A percentile compares a stretch with the other conserved stretches of the same genome.
Conservation (phyloP, 202 grass and related monocot genomes). For the Musa balbisiana region DNA sequence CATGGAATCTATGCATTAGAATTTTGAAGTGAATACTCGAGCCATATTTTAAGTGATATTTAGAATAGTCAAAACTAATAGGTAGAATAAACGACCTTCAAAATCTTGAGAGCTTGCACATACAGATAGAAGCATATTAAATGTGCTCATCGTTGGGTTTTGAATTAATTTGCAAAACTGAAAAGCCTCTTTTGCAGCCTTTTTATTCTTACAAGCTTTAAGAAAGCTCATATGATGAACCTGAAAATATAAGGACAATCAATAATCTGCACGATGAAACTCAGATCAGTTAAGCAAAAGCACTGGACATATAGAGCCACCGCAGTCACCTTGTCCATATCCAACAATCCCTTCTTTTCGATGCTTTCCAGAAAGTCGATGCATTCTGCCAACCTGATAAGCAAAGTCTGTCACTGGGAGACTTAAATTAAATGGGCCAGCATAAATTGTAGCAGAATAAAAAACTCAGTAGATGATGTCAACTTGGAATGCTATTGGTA, state of each 20-base stretch:
- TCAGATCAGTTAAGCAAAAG: slow-evolving; percentile 11
- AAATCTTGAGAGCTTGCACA: slow-evolving; percentile 87
- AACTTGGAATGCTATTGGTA: background rate
- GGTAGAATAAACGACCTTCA: slow-evolving; percentile 49
- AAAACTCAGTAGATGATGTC: background rate
- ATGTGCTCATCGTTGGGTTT: slow-evolving; percentile 85
- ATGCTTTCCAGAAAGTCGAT: slow-evolving; percentile 65
- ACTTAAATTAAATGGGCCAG: background rate
- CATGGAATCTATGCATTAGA: background rate
- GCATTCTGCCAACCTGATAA: slow-evolving; percentile 66
- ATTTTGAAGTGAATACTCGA: slow-evolving; percentile 2
- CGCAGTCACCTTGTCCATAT: slow-evolving; percentile 65
- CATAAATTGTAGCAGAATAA: slow-evolving; percentile 10
- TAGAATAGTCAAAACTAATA: slow-evolving; percentile 13
- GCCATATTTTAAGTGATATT: slow-evolving; percentile 12
- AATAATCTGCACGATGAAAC: slow-evolving; percentile 17
- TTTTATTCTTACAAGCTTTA: slow-evolving; percentile 71
- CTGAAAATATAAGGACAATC: slow-evolving; percentile 39
- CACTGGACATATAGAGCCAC: slow-evolving; percentile 1
- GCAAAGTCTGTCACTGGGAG: slow-evolving; percentile 16
- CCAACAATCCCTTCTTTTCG: slow-evolving; percentile 52
- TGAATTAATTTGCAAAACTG: slow-evolving; percentile 67
- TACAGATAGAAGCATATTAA: slow-evolving; percentile 99
- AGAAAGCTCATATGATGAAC: slow-evolving; percentile 90
- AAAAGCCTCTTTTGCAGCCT: slow-evolving; percentile 64